These are phyloP conservation scores for Keqinozyma sinolaborantium DNA, from an alignment of 1,139 yeast genomes.

Conservation along the genomic window DNA sequence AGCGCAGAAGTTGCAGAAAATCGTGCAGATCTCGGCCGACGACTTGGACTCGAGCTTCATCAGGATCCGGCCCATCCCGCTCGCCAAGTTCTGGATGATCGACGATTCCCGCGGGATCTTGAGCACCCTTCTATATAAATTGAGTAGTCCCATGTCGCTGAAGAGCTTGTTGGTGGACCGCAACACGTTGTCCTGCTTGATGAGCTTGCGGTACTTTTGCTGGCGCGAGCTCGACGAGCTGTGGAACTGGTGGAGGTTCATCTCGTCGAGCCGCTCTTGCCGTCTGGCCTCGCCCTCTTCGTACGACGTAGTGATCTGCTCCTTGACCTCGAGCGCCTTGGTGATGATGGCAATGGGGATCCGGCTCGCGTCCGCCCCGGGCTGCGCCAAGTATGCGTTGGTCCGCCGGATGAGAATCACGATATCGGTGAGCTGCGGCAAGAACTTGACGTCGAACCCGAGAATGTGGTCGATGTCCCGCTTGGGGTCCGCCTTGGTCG, in stretches of 20 bases:
- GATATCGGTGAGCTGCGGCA: constrained; percentile 48
- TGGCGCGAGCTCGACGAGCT: constrained; percentile 3
- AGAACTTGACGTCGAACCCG: constrained; percentile 55
- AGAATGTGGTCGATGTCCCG: constrained; percentile 53
- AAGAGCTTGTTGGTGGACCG: constrained; percentile 56
- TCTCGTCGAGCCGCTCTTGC: constrained; percentile 26
- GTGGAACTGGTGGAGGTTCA: constrained; percentile 4
- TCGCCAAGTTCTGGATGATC: constrained; percentile 46
- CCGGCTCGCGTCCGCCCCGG: constrained; percentile 5
- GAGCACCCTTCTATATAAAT: constrained; percentile 54
- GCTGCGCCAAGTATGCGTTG: constrained; percentile 19
- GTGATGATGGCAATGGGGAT: constrained; percentile 35
- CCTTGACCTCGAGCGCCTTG: constrained; percentile 47
- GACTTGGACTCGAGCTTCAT: constrained; percentile 38
- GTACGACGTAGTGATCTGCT: constrained; percentile 26
- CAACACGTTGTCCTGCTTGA: constrained; percentile 36
- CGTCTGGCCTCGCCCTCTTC: constrained; percentile 33
- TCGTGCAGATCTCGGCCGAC: constrained; percentile 54
- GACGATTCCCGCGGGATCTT: constrained; percentile 43
- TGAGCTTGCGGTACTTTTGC: constrained; percentile 13
- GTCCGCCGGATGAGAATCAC: constrained; percentile 41
- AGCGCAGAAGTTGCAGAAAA: constrained; percentile 54
- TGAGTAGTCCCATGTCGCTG: constrained; percentile 52
- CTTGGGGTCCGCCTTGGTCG: constrained; percentile 20
- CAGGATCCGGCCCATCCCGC: constrained; percentile 32